These are phyloP conservation scores for Zarea fungicola DNA, from an alignment of 2,329 filamentous ascomycete species.

Conservation along the genomic window DNA sequence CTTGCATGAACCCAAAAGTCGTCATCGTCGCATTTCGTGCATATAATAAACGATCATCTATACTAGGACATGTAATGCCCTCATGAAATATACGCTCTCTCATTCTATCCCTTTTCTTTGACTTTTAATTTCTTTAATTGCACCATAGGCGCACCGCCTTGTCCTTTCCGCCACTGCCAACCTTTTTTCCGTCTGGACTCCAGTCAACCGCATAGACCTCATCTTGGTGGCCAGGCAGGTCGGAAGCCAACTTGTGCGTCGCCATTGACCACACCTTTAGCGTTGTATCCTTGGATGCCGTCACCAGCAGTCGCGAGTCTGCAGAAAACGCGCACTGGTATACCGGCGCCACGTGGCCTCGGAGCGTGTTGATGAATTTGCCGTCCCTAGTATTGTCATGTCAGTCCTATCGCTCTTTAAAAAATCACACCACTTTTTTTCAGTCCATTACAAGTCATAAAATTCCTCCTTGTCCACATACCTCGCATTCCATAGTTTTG, in stretches of 20 bases:
- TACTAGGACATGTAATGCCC: neutral
- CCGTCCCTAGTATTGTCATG: constrained; percentile 43
- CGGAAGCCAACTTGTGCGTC: constrained; percentile 71
- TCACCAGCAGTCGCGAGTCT: constrained; percentile 84
- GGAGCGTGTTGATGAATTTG: constrained; percentile 79
- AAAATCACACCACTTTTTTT: constrained; percentile 17
- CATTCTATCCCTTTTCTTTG: neutral
- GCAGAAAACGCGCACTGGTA: constrained; percentile 92
- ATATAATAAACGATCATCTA: neutral
- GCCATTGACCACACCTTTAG: constrained; percentile 92
- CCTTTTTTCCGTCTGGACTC: constrained; percentile 83
- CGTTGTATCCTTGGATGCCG: constrained; percentile 85
- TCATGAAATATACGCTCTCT: neutral
- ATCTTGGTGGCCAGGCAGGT: constrained; percentile 85
- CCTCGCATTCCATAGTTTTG: constrained; percentile 82
- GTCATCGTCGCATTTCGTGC: neutral
- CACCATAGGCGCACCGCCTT: constrained; percentile 68
- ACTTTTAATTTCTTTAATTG: constrained; percentile 39
- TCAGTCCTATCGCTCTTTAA: no score
- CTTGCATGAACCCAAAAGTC: constrained; percentile 4
- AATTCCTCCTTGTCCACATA: no score
- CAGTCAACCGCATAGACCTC: constrained; percentile 94
- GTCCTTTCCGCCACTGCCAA: constrained; percentile 90
- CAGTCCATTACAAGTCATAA: constrained; percentile 35
- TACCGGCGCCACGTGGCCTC: constrained; percentile 84